Evolutionary conservation across 768 basidiomycete species (phyloP).

Genomic region (Suillus ampliporus): DNA sequence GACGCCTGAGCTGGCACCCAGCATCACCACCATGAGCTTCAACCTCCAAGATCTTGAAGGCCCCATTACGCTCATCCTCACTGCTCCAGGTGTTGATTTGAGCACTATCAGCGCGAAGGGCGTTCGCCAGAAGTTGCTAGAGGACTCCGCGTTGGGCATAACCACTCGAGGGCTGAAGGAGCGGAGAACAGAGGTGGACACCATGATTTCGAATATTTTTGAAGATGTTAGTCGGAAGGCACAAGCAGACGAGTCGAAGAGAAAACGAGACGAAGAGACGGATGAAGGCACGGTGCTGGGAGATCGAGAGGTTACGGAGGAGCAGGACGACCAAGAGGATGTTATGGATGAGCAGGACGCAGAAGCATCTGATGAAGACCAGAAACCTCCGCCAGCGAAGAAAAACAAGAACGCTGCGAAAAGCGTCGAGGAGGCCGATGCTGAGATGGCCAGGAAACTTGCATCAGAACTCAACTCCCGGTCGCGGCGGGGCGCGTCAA

Average conservation of each 20-base stretch:
- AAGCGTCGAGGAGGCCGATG: conserved; percentile 64
- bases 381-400: conserved; percentile 6
- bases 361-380: conserved; percentile 24
- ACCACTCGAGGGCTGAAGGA: conserved; percentile 67
- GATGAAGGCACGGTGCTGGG: conserved; percentile 26
- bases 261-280: conserved; percentile 36
- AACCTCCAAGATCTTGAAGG: conserved; percentile 61
- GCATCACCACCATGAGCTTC: conserved; percentile 48
- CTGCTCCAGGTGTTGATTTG: conserved; percentile 79
- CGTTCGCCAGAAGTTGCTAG: conserved; percentile 76
- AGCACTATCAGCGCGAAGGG: conserved; percentile 85
- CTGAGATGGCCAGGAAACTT: conserved; percentile 71
- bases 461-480: conserved; percentile 73
- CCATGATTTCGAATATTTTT: conserved; percentile 69
- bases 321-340: conserved; percentile 21
- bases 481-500: conserved; percentile 52
- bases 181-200: conserved; percentile 71
- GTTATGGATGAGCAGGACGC: conserved; percentile 24
- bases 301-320: conserved; percentile 28
- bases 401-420: conserved; percentile 54
- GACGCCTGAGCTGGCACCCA: conserved; percentile 7
- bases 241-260: conserved; percentile 30
- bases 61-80: conserved; percentile 70
- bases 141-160: conserved; percentile 50
- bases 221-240: conserved; percentile 54